These are phyloP conservation scores for Candida golubevii DNA, from an alignment of 805 yeast species.

Conservation along the genomic window DNA sequence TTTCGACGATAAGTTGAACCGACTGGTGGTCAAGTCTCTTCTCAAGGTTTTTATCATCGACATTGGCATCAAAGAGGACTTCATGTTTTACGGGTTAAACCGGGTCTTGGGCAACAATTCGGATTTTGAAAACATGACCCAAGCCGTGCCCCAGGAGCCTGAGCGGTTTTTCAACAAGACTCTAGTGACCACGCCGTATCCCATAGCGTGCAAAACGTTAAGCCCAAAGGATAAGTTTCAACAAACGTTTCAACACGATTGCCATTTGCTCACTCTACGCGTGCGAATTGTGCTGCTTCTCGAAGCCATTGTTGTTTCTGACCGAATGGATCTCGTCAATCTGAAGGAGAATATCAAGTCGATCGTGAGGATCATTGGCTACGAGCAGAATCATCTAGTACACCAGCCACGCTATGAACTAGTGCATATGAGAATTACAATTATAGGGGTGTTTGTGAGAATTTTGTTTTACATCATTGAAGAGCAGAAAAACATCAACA, in stretches of 20 bases:
- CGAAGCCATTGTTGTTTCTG: conserved; percentile 39
- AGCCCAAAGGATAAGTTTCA: conserved; percentile 8
- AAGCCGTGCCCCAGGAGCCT: conserved; percentile 32
- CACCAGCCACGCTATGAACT: conserved; percentile 42
- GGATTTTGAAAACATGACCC: conserved; percentile 40
- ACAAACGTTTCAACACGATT: conserved; percentile 36
- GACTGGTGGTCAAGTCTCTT: conserved; percentile 24
- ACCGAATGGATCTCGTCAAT: conserved; percentile 25
- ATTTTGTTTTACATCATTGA: conserved; percentile 37
- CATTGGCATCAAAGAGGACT: conserved; percentile 35
- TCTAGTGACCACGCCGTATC: conserved; percentile 12
- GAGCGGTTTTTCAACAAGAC: conserved; percentile 4
- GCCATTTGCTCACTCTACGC: conserved; percentile 40
- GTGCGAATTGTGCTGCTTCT: conserved; percentile 45
- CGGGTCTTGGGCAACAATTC: conserved; percentile 48
- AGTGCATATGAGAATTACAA: conserved; percentile 32
- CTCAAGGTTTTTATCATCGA: conserved; percentile 39
- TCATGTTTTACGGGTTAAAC: conserved; percentile 51
- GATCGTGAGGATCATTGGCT: conserved; percentile 41
- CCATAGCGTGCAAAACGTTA: conserved; percentile 5
- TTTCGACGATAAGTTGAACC: conserved; percentile 1
- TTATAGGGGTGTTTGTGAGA: conserved; percentile 39
- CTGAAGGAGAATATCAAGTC: conserved; percentile 37
- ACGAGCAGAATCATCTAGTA: conserved; percentile 45
- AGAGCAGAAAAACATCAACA: conserved; percentile 27